Percentiles rank a stretch among this genome's conserved stretches.
Conservation (phyloP, 2,329 filamentous ascomycete species). For the Penicillium verrucosum region DNA sequence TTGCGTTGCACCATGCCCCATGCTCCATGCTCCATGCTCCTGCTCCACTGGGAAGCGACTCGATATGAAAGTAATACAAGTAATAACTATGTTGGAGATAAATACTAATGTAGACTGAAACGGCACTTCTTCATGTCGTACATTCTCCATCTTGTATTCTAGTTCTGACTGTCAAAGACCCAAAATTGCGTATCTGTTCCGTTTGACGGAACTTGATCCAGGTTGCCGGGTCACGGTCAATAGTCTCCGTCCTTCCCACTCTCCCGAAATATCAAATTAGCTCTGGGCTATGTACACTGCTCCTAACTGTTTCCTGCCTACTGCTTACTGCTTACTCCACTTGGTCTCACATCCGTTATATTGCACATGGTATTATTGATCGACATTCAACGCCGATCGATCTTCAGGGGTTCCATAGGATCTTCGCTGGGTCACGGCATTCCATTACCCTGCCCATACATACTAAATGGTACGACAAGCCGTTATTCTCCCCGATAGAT, state of each 20-base stretch:
- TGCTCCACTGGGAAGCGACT: neutral
- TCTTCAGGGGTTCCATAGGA: conserved; percentile 13
- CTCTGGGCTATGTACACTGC: neutral
- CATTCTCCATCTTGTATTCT: neutral
- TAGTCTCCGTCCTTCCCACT: neutral
- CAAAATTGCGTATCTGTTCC: too few relatives aligned
- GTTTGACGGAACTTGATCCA: neutral
- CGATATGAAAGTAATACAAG: neutral
- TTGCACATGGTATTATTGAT: neutral
- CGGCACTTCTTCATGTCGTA: neutral
- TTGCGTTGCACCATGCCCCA: neutral
- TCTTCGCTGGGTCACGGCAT: neutral
- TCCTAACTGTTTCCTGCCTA: neutral
- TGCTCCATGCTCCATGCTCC: neutral
- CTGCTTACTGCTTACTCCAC: neutral
- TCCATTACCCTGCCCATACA: neutral
- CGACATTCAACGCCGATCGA: conserved; percentile 8
- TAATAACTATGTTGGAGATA: neutral
- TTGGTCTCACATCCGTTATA: conserved; percentile 1
- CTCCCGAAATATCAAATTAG: neutral
- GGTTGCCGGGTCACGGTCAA: neutral
- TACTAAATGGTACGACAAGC: neutral
- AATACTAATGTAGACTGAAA: neutral
- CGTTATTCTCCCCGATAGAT: neutral
- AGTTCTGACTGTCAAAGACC: neutral